Evolutionary conservation across 371 early-diverging fungal species (phyloP).

Genomic region (Mortierella sp.): DNA sequence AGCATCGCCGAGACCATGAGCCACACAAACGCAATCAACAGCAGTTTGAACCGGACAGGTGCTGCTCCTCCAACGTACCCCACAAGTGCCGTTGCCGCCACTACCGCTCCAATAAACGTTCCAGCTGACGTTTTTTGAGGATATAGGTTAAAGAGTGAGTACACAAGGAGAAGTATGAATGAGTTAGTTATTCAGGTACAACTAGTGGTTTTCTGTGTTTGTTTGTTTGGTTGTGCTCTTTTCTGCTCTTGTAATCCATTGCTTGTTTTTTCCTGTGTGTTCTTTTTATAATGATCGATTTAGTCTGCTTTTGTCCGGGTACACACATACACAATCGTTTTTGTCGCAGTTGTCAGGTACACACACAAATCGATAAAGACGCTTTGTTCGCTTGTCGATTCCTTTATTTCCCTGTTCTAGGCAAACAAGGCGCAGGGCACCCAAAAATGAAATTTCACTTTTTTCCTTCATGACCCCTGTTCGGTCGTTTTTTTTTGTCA

Average conservation of each 20-base stretch:
- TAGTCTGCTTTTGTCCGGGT: neutral
- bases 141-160: neutral
- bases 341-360: neutral
- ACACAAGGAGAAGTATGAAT: neutral
- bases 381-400: neutral
- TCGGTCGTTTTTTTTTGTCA: neutral
- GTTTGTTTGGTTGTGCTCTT: neutral
- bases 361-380: neutral
- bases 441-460: neutral
- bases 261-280: neutral
- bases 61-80: constrained; percentile 38
- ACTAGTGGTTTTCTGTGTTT: neutral
- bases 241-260: no score
- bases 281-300: neutral
- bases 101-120: constrained; percentile 43
- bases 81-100: constrained; percentile 30
- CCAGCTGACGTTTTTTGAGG: constrained; percentile 24
- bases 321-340: neutral
- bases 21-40: constrained; percentile 45
- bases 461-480: neutral
- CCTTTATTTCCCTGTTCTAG: neutral
- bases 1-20: constrained; percentile 39
- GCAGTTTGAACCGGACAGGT: constrained; percentile 37
- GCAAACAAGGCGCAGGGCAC: neutral
- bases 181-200: neutral